Evolutionary conservation across 306 rosid species (phyloP).

Genomic region (Trifolium dubium): DNA sequence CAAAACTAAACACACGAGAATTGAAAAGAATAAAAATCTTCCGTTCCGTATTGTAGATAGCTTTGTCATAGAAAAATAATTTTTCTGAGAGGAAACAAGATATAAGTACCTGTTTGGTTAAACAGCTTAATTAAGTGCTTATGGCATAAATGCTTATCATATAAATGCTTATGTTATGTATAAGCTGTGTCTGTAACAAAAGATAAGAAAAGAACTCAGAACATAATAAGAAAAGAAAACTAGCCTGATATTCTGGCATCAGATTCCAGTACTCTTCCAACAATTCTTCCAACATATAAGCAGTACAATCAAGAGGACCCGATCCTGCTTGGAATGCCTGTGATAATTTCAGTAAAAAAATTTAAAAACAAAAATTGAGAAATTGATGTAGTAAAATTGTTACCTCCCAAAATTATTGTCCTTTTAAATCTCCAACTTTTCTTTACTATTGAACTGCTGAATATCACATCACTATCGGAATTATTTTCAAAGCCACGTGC

Average conservation of each 20-base stretch:
- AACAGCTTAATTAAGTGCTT: background rate
- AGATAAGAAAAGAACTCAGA: background rate
- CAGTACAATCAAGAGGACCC: constrained; percentile 87
- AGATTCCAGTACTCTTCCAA: constrained; percentile 86
- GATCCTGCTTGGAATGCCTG: constrained; percentile 99
- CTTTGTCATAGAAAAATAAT: no score
- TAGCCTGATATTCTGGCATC: constrained; percentile 93
- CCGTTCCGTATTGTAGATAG: no score
- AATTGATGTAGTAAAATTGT: background rate
- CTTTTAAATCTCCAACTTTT: constrained; percentile 70
- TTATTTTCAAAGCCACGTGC: constrained; percentile 79
- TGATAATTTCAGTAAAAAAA: constrained; percentile 44
- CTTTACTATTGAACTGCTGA: constrained; percentile 72
- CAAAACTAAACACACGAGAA: no score
- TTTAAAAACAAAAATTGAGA: constrained; percentile 13
- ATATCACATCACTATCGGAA: constrained; percentile 80
- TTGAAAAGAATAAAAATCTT: background rate
- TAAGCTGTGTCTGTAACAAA: background rate
- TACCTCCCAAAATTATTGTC: constrained; percentile 98
- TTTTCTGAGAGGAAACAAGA: no score
- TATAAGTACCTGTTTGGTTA: background rate
- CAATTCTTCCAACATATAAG: constrained; percentile 86
- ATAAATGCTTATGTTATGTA: background rate
- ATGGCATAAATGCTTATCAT: background rate
- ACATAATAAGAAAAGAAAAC: constrained; percentile 34